Percentiles rank a stretch among this genome's conserved stretches.
Evolutionary conservation across 495 filamentous ascomycete genomes (phyloP).

Genomic region (Cryomyces antarcticus): DNA sequence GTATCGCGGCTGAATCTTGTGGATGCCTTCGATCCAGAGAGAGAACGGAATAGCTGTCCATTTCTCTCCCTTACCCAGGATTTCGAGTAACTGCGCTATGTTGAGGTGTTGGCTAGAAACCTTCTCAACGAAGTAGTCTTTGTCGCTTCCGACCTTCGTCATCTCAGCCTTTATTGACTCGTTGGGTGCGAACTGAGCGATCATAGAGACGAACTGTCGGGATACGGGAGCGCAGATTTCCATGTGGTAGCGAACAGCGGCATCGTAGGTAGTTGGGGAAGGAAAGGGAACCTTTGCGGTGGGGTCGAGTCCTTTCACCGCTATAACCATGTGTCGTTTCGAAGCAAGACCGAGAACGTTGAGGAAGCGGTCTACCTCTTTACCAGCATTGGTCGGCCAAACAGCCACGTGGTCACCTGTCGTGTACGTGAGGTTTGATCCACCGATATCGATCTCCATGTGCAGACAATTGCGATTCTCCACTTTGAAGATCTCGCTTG

Average conservation of each 20-base stretch:
- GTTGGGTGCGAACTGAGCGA: slow-evolving; percentile 79
- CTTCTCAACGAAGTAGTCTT: slow-evolving; percentile 87
- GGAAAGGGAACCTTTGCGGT: slow-evolving; percentile 97
- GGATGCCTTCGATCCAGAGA: slow-evolving; percentile 77
- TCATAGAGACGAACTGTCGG: slow-evolving; percentile 75
- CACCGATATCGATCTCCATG: slow-evolving; percentile 83
- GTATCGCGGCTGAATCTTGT: slow-evolving; percentile 92
- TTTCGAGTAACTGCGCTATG: slow-evolving; percentile 72
- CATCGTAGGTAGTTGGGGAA: slow-evolving; percentile 90
- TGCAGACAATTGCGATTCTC: slow-evolving; percentile 92
- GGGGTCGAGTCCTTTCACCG: slow-evolving; percentile 78
- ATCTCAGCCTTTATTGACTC: slow-evolving; percentile 70
- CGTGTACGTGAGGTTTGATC: slow-evolving; percentile 73
- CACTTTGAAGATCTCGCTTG: slow-evolving; percentile 74
- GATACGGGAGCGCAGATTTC: slow-evolving; percentile 91
- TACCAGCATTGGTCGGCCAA: slow-evolving; percentile 91
- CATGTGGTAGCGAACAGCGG: slow-evolving; percentile 86
- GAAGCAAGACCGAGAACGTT: slow-evolving; percentile 49
- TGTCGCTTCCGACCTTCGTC: slow-evolving; percentile 72
- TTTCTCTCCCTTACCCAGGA: slow-evolving; percentile 41
- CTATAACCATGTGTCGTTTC: slow-evolving; percentile 71
- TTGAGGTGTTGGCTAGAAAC: slow-evolving; percentile 69
- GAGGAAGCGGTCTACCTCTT: slow-evolving; percentile 82
- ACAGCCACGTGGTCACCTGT: slow-evolving; percentile 95
- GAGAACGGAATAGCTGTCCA: slow-evolving; percentile 86